These are phyloP conservation scores for Diversispora epigaea DNA, from an alignment of 192 early-diverging fungal genomes.

Conservation along the genomic window DNA sequence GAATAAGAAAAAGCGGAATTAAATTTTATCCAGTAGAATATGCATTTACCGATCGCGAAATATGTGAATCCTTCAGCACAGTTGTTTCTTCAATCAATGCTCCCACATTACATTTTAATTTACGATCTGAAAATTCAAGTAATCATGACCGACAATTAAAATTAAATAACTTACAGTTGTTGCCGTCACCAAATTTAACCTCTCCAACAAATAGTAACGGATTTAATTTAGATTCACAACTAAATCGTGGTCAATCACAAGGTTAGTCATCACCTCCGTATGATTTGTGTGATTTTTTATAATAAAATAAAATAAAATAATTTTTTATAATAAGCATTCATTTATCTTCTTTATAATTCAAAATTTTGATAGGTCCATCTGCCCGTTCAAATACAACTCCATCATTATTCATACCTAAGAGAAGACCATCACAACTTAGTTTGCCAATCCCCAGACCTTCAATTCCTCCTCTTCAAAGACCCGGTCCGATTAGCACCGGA, in stretches of 20 bases:
- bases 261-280: not conserved
- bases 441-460: not conserved
- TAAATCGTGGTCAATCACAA: slow-evolving; percentile 3
- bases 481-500: not conserved
- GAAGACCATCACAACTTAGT: not conserved
- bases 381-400: not conserved
- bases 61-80: slow-evolving; percentile 23
- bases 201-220: not conserved
- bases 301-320: too few relatives aligned
- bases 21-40: slow-evolving; percentile 32
- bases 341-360: too few relatives aligned
- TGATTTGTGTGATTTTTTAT: too few relatives aligned
- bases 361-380: not conserved
- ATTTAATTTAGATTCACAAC: not conserved
- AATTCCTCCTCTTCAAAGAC: not conserved
- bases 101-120: slow-evolving; percentile 8
- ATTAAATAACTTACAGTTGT: slow-evolving; percentile 2
- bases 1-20: slow-evolving; percentile 7
- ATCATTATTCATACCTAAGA: slow-evolving; percentile 8
- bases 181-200: not conserved
- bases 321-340: too few relatives aligned
- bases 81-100: not conserved
- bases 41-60: slow-evolving; percentile 21
- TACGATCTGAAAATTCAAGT: not conserved
- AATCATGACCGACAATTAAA: not conserved